These are phyloP conservation scores for Helianthus annuus DNA, from an alignment of 129 eudicot genomes.

Conservation along the genomic window HanXRQr2.0-SUNRISE NC_035434.2:40056225-40056724, in stretches of 20 bases:
- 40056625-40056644: conserved; percentile 35
- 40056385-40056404: conserved; percentile 65
- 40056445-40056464: conserved; percentile 65
- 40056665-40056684: conserved; percentile 24
- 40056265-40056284: conserved; percentile 3
- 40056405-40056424: conserved; percentile 97
- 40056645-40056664: conserved; percentile 39
- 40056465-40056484: conserved; percentile 89
- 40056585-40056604: conserved; percentile 69
- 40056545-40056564: conserved; percentile 38
- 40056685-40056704: conserved; percentile 28
- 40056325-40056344: conserved; percentile 40
- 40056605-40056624: conserved; percentile 68
- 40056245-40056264: too few species aligned
- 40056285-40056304: not conserved
- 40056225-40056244: not conserved
- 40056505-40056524: conserved; percentile 68
- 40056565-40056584: conserved; percentile 48
- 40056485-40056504: conserved; percentile 97
- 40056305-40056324: not conserved
- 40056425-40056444: conserved; percentile 79
- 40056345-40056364: conserved; percentile 88
- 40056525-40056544: conserved; percentile 33
- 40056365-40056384: conserved; percentile 61
- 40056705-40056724: not conserved